phyloP scores from a whole-genome alignment of 1,139 yeast genomes.

The Kodamaea suecica region DNA sequence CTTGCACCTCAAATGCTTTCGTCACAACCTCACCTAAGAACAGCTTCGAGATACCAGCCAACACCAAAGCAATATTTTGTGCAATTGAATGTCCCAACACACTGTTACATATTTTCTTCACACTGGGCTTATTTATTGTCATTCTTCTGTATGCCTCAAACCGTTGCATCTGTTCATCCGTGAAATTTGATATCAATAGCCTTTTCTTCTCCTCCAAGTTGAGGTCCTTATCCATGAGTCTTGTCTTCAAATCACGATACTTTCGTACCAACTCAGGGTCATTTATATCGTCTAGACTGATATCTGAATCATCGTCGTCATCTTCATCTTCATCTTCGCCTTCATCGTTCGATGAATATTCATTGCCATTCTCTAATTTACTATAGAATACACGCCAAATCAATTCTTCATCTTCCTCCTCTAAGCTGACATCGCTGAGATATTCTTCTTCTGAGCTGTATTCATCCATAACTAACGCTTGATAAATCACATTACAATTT shows the following conservation, averaged over 20 bases:
- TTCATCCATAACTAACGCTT: too few species aligned
- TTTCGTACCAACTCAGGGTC: slow-evolving; percentile 35
- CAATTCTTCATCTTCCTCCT: slow-evolving; percentile 48
- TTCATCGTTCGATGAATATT: slow-evolving; percentile 1
- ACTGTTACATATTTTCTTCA: slow-evolving; percentile 76
- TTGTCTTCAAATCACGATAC: slow-evolving; percentile 27
- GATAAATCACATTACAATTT: too few species aligned
- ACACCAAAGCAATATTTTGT: slow-evolving; percentile 73
- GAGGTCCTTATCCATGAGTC: slow-evolving; percentile 23
- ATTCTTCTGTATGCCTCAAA: slow-evolving; percentile 88
- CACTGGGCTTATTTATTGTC: slow-evolving; percentile 73
- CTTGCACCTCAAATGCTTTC: slow-evolving; percentile 67
- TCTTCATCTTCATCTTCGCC: slow-evolving; percentile 15
- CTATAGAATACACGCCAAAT: slow-evolving; percentile 45
- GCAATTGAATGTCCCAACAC: slow-evolving; percentile 83
- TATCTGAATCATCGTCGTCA: slow-evolving; percentile 15
- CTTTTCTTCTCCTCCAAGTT: slow-evolving; percentile 56
- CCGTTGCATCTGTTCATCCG: slow-evolving; percentile 80
- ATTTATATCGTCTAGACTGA: slow-evolving; percentile 34
- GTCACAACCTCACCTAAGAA: slow-evolving; percentile 87
- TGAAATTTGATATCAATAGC: slow-evolving; percentile 67
- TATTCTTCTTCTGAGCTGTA: slow-evolving; percentile 14
- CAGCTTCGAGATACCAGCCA: slow-evolving; percentile 86
- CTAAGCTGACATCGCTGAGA: slow-evolving; percentile 40
- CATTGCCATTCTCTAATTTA: slow-evolving; percentile 19